Conservation (phyloP, 2,329 filamentous ascomycete genomes). For the Macroventuria anomochaeta region DNA sequence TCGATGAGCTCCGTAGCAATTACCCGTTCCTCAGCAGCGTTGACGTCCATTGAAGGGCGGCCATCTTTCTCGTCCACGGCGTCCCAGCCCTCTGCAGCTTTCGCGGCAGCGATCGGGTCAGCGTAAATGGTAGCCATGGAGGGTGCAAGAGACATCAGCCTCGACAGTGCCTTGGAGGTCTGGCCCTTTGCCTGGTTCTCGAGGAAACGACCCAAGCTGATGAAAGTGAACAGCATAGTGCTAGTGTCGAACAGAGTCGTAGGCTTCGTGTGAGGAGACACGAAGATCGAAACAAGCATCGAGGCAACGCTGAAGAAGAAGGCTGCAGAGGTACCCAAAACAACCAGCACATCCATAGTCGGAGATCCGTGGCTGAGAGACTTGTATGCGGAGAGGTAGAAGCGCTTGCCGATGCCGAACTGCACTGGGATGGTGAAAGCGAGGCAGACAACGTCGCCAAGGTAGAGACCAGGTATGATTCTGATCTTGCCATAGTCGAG, state of each 20-base stretch:
- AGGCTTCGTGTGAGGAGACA: constrained; percentile 78
- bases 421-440: constrained; percentile 89
- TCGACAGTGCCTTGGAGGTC: constrained; percentile 90
- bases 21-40: constrained; percentile 77
- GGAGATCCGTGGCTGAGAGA: constrained; percentile 88
- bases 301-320: constrained; percentile 94
- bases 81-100: constrained; percentile 82
- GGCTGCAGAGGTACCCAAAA: constrained; percentile 89
- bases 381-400: constrained; percentile 92
- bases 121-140: constrained; percentile 97
- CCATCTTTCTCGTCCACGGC: constrained; percentile 53
- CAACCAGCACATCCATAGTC: constrained; percentile 97
- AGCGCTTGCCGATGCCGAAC: constrained; percentile 93
- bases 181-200: constrained; percentile 96
- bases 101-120: constrained; percentile 91
- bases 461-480: constrained; percentile 76
- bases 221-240: constrained; percentile 97
- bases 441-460: constrained; percentile 87
- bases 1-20: constrained; percentile 95
- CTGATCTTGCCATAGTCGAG: constrained; percentile 79
- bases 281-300: constrained; percentile 81
- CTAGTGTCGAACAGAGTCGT: constrained; percentile 96
- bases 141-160: constrained; percentile 92
- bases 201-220: constrained; percentile 86
- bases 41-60: constrained; percentile 56